Conservation (phyloP, 2,329 filamentous ascomycete species). For the Neonectria sp. region DNA sequence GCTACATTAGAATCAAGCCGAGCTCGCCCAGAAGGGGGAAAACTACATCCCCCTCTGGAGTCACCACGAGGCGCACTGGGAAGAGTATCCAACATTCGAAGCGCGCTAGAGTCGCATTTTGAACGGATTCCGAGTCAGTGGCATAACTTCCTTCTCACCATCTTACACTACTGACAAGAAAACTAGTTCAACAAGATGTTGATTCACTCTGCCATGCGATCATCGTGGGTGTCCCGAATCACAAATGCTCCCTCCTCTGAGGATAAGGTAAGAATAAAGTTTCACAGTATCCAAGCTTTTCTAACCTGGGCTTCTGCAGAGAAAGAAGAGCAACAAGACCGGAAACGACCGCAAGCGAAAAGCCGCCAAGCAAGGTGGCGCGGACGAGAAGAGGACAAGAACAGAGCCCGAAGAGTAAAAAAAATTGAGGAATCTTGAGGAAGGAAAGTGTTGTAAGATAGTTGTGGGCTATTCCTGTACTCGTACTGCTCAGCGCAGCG, state of each 20-base stretch:
- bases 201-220: constrained; percentile 44
- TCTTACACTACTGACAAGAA: neutral
- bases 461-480: too few species aligned
- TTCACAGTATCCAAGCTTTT: neutral
- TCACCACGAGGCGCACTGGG: constrained; percentile 42
- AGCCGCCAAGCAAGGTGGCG: constrained; percentile 28
- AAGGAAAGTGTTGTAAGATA: too few species aligned
- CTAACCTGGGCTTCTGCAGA: constrained; percentile 25
- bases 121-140: constrained; percentile 38
- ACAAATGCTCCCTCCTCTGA: constrained; percentile 41
- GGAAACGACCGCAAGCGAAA: constrained; percentile 44
- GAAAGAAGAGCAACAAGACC: constrained; percentile 43
- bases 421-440: neutral
- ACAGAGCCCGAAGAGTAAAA: neutral
- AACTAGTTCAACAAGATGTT: constrained; percentile 39
- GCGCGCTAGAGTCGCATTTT: constrained; percentile 45
- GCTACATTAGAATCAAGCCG: constrained; percentile 28
- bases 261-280: constrained; percentile 31
- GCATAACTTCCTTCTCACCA: too few species aligned
- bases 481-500: too few species aligned
- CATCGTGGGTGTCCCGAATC: constrained; percentile 41
- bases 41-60: constrained; percentile 44
- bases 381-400: constrained; percentile 29
- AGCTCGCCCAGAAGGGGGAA: constrained; percentile 35
- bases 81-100: constrained; percentile 42